Base-by-base conservation (phyloP, 1,284 basidiomycete species). In the Sanghuangporus baumii region DNA sequence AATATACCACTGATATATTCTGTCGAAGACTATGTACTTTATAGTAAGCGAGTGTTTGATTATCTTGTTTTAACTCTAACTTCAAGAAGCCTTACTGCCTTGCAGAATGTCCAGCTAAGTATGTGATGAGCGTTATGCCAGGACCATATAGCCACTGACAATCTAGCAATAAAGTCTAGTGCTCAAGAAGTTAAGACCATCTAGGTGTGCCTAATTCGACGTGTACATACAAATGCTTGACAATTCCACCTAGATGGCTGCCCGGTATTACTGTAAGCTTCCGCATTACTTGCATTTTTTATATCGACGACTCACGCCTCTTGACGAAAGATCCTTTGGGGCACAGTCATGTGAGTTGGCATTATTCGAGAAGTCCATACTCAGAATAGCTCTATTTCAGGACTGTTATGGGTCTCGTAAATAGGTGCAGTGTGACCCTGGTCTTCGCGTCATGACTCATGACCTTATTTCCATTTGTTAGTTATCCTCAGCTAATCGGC, bases 371-470 rank as follows among this genome's bases (percentile, higher is more conserved):
- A 26, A 9, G 16, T 6, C 23, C 11, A 46, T 34, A 5, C 12
- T 55, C 23, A 5, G 34, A 14, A 6, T 7, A 14, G 6, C 23
- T 8, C 36, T 4, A 3, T 55, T 43, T 37, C 2, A 88, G 84
- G 81, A 84, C 80, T 1, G 69, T 81, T 41, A 89, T 87, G 85
- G 84, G 84, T n/a, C 71, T 88, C 3, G 85, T 86, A 26, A 85
- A 84, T 73, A 86, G 71, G 85, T 86, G 68, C 56, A 72, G 9
- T 12, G 18, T 18, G 16, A 20, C n/a, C 16, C 8, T 23, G 7
- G 7, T 76, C 9, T 83, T 83, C 31, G 76, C 85, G 6, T 82
- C n/a, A 31, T 85, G 6, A 83, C 43, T 82, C n/a, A 31, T 85
- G 6, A 83, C 43, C 12, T 31, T 79, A 0, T 7, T 79, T 1